These are phyloP conservation scores for Abelmoschus esculentus DNA, from an alignment of 345 rosid genomes.

Conservation along the genomic window DNA sequence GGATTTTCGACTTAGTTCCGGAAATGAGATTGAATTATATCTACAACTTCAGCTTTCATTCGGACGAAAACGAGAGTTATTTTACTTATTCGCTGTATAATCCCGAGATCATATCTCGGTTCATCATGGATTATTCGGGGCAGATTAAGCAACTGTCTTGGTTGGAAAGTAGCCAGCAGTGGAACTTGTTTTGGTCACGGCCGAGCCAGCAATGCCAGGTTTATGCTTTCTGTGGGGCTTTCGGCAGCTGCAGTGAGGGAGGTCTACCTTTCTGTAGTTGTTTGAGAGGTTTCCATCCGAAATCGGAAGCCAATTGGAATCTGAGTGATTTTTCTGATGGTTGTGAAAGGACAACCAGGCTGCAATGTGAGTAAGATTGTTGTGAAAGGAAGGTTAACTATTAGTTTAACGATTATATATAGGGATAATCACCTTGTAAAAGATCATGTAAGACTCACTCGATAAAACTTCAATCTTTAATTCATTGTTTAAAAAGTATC, in stretches of 20 bases:
- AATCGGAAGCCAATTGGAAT: constrained; percentile 34
- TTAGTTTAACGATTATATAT: too few species aligned
- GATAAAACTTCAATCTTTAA: too few species aligned
- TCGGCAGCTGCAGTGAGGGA: constrained; percentile 44
- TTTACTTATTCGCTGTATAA: constrained; percentile 44
- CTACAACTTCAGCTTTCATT: constrained; percentile 44
- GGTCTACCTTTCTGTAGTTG: constrained; percentile 44
- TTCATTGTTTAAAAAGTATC: too few species aligned
- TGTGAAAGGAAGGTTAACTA: too few species aligned
- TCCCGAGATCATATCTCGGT: constrained; percentile 25
- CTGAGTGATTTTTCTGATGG: constrained; percentile 53
- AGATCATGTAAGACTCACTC: too few species aligned
- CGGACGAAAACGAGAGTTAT: constrained; percentile 40
- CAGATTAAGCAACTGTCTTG: constrained; percentile 48
- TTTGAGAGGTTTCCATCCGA: constrained; percentile 37
- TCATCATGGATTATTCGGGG: constrained; percentile 52
- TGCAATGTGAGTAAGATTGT: constrained; percentile 30
- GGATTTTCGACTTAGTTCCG: constrained; percentile 43
- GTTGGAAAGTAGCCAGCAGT: constrained; percentile 20
- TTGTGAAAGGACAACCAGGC: constrained; percentile 36
- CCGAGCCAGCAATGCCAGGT: constrained; percentile 67
- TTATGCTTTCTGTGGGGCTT: constrained; percentile 59
- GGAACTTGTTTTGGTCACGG: constrained; percentile 67
- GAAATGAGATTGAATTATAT: constrained; percentile 54
- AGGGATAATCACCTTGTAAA: too few species aligned